Evolutionary conservation across 2,329 filamentous ascomycete species (phyloP), one percentile per base, ranked within the genome.

Genomic region (Huntiella abstrusa): DNA sequence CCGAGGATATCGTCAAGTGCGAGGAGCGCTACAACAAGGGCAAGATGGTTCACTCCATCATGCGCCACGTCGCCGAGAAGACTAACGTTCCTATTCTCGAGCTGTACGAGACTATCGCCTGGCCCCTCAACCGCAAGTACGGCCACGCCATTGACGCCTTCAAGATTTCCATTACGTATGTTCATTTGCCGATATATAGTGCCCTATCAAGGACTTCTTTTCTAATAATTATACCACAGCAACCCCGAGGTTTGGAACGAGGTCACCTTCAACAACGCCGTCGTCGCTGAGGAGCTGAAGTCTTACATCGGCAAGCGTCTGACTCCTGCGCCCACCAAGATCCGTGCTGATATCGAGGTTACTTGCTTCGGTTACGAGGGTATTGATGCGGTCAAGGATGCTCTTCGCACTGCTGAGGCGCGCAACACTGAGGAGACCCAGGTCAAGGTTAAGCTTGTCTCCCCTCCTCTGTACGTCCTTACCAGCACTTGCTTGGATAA

Each of bases 21-120:
- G 91, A 98, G 63, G 91, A 98, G 70, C 78, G 91, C 56, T 98
- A 95, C 74, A 98, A 98, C 76, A 98, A 98, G 79, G 84, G 85
- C 70, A 98, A 98, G 72, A 92, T 94, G 71, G 91, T 96, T 36
- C 91, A 98, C 66, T 92, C 85, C 46, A 95, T 98, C 65, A 88
- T 98, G 83, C 81, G 88, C 62, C 91, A 98, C 64, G 91, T 98
- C 52, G 88, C 91, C 54, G 87, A 98, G 69, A 95, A 95, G 74
- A 93, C 86, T 38, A 78, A 83, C 60, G 83, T 78, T 28, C 87
- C 88, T n/a, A 92, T 98, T 59, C 85, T 96, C 70, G 74, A 78
- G 45, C 75, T 98, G 49, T 98, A 98, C 66, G 80, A 94, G 71
- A 78, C 71, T 55, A 95, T 98, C 60, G 85, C 79, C 53, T 98